A percentile compares a stretch with the other conserved stretches of the same genome.
These are phyloP conservation scores for Trichocladium antarcticum DNA, from an alignment of 495 filamentous ascomycete genomes.

Conservation along the genomic window DNA sequence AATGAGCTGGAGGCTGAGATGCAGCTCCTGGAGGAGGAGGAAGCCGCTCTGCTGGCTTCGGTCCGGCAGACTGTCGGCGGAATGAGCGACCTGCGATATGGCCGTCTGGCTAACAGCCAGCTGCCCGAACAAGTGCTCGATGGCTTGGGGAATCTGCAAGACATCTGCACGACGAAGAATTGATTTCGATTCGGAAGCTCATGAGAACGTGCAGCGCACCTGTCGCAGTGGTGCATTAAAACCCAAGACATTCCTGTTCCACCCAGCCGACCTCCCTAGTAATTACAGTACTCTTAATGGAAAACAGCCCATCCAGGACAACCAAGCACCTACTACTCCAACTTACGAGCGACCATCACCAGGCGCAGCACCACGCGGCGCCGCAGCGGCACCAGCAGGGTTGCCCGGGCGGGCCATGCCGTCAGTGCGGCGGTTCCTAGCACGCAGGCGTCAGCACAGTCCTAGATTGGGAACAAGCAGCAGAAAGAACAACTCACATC, in stretches of 20 bases:
- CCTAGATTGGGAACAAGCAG: background rate
- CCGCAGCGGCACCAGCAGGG: slow-evolving; percentile 8
- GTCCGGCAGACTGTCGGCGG: slow-evolving; percentile 54
- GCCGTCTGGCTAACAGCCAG: slow-evolving; percentile 53
- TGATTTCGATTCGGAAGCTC: slow-evolving; percentile 17
- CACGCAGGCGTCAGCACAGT: slow-evolving; percentile 18
- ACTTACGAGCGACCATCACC: slow-evolving; percentile 18
- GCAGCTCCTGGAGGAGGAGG: slow-evolving; percentile 50
- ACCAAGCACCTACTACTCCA: background rate
- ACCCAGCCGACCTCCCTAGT: slow-evolving; percentile 1
- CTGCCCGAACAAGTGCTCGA: slow-evolving; percentile 50
- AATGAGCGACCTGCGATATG: slow-evolving; percentile 75
- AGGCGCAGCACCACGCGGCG: slow-evolving; percentile 19
- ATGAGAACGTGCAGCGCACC: background rate
- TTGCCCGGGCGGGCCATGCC: slow-evolving; percentile 3
- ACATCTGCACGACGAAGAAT: slow-evolving; percentile 45
- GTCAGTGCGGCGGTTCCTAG: slow-evolving; percentile 25
- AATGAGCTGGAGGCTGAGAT: slow-evolving; percentile 56
- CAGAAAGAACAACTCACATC: slow-evolving; percentile 57
- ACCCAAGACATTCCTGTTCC: too few species aligned
- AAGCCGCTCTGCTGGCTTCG: slow-evolving; percentile 46
- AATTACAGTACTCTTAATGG: slow-evolving; percentile 10
- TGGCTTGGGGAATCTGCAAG: slow-evolving; percentile 51
- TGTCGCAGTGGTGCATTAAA: background rate
- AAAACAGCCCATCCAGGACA: background rate